Percentiles rank a stretch among this genome's conserved stretches.
phyloP scores from a whole-genome alignment of 768 basidiomycete species.

The Coprinellus micaceus region DNA sequence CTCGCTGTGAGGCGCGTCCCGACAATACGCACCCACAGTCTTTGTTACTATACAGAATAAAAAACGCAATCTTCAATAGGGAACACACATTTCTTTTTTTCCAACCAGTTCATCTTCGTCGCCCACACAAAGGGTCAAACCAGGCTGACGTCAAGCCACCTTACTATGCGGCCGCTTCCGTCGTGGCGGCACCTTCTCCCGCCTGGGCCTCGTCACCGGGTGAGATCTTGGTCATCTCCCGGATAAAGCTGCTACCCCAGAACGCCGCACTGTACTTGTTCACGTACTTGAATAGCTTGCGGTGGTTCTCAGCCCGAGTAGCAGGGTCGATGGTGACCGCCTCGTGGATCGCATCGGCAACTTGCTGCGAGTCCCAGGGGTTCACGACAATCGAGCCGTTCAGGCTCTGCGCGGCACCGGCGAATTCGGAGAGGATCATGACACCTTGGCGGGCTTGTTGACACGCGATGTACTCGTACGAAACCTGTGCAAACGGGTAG shows the following conservation, averaged over 20 bases:
- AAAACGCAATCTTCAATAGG: background rate
- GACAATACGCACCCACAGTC: too few species aligned
- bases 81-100: background rate
- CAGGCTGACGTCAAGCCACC: too few species aligned
- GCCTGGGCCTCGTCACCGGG: conserved; percentile 35
- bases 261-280: conserved; percentile 91
- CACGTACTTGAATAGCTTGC: conserved; percentile 95
- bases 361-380: conserved; percentile 98
- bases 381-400: conserved; percentile 97
- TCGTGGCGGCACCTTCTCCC: conserved; percentile 29
- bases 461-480: conserved; percentile 97
- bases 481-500: conserved; percentile 59
- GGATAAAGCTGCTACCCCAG: conserved; percentile 90
- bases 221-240: conserved; percentile 70
- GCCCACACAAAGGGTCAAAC: too few species aligned
- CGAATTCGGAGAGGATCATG: conserved; percentile 98
- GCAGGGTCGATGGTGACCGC: conserved; percentile 86
- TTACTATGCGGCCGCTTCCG: too few species aligned
- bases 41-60: conserved; percentile 2
- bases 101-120: conserved; percentile 18
- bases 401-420: conserved; percentile 92
- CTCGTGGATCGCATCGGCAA: conserved; percentile 95
- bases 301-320: conserved; percentile 85
- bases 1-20: too few species aligned
- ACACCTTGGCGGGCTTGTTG: conserved; percentile 91